Conservation (phyloP, 2,329 filamentous ascomycete species). For the Septoria petroselini region DNA sequence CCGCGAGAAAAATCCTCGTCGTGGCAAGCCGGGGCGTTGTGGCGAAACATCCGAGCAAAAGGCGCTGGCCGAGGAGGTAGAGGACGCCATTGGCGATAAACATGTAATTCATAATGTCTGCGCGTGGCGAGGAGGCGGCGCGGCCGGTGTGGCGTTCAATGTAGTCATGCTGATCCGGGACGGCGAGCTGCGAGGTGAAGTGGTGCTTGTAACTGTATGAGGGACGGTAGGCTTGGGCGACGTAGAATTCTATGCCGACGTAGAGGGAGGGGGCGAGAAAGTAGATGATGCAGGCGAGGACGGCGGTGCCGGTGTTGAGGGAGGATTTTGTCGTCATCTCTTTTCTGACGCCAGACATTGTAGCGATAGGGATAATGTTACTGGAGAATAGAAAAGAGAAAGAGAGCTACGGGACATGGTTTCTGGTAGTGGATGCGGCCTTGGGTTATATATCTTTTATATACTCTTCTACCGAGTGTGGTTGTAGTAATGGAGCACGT, state of each 20-base stretch:
- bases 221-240: slow-evolving; percentile 8
- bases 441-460: no score
- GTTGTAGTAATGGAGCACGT: no score
- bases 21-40: background rate
- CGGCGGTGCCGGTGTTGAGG: slow-evolving; percentile 3
- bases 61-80: slow-evolving; percentile 12
- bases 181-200: slow-evolving; percentile 19
- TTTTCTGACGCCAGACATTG: no score
- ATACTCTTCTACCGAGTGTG: no score
- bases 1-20: slow-evolving; percentile 4
- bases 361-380: no score
- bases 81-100: slow-evolving; percentile 14
- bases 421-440: no score
- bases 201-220: slow-evolving; percentile 18
- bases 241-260: slow-evolving; percentile 15
- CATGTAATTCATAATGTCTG: slow-evolving; percentile 17
- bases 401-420: no score
- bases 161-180: slow-evolving; percentile 13
- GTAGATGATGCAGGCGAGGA: slow-evolving; percentile 15
- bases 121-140: slow-evolving; percentile 8
- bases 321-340: background rate
- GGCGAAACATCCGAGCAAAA: slow-evolving; percentile 4
- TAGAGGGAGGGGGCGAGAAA: slow-evolving; percentile 14
- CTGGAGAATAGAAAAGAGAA: no score
- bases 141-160: slow-evolving; percentile 4